These are phyloP conservation scores for Rhizophagus clarus DNA, from an alignment of 192 early-diverging fungal genomes.

Conservation along the genomic window DNA sequence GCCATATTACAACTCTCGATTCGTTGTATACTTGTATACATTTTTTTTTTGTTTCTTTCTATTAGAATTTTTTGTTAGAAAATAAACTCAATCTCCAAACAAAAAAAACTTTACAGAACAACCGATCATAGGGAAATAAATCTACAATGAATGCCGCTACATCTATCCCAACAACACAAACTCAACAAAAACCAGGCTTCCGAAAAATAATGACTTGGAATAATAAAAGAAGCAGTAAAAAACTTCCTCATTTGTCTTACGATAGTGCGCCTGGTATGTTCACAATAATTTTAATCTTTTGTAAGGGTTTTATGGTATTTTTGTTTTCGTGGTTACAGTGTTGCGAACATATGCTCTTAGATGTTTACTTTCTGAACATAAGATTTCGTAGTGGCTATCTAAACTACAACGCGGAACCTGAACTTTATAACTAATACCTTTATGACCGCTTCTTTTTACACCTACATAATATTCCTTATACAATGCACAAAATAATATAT, in stretches of 20 bases:
- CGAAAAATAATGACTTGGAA: slow-evolving; percentile 34
- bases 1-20: background rate
- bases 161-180: background rate
- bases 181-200: slow-evolving; percentile 15
- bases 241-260: slow-evolving; percentile 4
- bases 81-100: background rate
- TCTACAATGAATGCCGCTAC: slow-evolving; percentile 18
- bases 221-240: slow-evolving; percentile 17
- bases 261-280: slow-evolving; percentile 32
- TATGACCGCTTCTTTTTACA: background rate
- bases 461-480: background rate
- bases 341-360: background rate
- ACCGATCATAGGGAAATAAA: background rate
- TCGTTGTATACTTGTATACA: background rate
- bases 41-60: background rate
- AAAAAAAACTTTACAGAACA: background rate
- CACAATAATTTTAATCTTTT: background rate
- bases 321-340: background rate
- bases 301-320: background rate
- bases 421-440: background rate
- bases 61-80: background rate
- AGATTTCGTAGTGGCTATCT: background rate
- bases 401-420: background rate
- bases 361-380: background rate
- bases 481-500: background rate